These are phyloP conservation scores for Fusarium newnesense DNA, from an alignment of 2,329 filamentous ascomycete genomes.

Conservation along the genomic window DNA sequence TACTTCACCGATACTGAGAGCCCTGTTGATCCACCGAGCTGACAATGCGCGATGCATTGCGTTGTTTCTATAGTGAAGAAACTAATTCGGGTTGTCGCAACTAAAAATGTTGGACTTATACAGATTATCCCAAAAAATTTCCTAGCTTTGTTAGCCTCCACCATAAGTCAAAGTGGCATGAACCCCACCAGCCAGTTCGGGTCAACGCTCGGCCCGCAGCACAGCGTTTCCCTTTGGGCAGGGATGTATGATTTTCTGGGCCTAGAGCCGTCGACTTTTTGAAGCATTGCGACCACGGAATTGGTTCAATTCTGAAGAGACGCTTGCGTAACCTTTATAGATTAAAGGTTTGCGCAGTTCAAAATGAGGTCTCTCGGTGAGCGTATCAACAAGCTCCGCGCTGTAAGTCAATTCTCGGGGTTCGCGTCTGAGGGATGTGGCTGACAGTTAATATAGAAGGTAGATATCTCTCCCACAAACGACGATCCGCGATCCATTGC, in stretches of 20 bases:
- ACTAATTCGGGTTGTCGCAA: constrained; percentile 11
- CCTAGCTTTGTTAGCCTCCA: constrained; percentile 13
- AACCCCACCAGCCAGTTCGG: constrained; percentile 34
- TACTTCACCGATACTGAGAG: constrained; percentile 55
- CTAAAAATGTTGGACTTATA: constrained; percentile 23
- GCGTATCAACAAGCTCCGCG: constrained; percentile 79
- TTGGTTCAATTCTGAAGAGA: constrained; percentile 22
- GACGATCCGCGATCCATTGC: constrained; percentile 37
- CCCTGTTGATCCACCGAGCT: constrained; percentile 55
- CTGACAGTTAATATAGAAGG: constrained; percentile 53
- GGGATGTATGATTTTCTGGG: constrained; percentile 45
- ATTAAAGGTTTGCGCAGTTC: constrained; percentile 29
- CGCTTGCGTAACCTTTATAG: constrained; percentile 27
- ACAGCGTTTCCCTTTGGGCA: constrained; percentile 26
- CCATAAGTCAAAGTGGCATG: constrained; percentile 10
- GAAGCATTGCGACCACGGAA: constrained; percentile 35
- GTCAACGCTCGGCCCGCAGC: constrained; percentile 45
- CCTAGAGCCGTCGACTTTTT: constrained; percentile 40
- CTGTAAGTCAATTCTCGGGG: constrained; percentile 63
- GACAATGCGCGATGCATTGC: constrained; percentile 58
- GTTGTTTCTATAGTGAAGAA: constrained; percentile 2
- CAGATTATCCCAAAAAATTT: constrained; percentile 39
- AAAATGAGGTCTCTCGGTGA: constrained; percentile 64
- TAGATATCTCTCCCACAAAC: constrained; percentile 45
- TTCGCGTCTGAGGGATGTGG: neutral